Percentiles rank a stretch among this genome's conserved stretches.
These are phyloP conservation scores for Botrytis galanthina DNA, from an alignment of 2,329 filamentous ascomycete genomes.

Conservation along the genomic window DNA sequence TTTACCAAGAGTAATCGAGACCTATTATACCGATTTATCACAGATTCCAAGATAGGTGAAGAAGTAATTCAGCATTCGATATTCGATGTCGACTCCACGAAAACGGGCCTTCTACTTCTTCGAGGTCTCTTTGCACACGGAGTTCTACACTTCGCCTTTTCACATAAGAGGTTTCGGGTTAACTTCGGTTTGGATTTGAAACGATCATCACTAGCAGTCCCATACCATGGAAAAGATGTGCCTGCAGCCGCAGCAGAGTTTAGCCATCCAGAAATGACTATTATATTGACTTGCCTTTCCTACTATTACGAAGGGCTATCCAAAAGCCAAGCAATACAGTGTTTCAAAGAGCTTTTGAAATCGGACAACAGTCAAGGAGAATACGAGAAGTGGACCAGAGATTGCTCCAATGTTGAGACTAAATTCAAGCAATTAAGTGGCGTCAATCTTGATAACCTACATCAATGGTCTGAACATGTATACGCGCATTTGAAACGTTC, in stretches of 20 bases:
- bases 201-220: slow-evolving; percentile 54
- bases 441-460: slow-evolving; percentile 58
- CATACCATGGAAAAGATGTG: slow-evolving; percentile 58
- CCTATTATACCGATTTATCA: slow-evolving; percentile 16
- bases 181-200: slow-evolving; percentile 57
- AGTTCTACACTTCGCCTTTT: slow-evolving; percentile 53
- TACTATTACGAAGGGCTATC: slow-evolving; percentile 57
- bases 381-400: slow-evolving; percentile 50
- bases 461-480: slow-evolving; percentile 47
- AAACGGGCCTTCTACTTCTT: slow-evolving; percentile 46
- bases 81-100: slow-evolving; percentile 36
- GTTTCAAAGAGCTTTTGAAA: slow-evolving; percentile 48
- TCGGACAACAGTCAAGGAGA: slow-evolving; percentile 53
- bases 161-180: slow-evolving; percentile 61
- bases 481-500: slow-evolving; percentile 54
- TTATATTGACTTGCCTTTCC: slow-evolving; percentile 53
- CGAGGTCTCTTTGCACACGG: slow-evolving; percentile 56
- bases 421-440: slow-evolving; percentile 45
- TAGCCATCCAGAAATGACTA: slow-evolving; percentile 58
- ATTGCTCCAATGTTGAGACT: slow-evolving; percentile 38
- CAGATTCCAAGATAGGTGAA: neutral
- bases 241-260: slow-evolving; percentile 54
- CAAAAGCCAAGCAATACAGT: slow-evolving; percentile 48
- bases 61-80: slow-evolving; percentile 21
- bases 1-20: neutral